Evolutionary conservation across 164 flowering plant genomes (phyloP), one percentile per base, ranked within the genome.

Genomic region (Protea cynaroides): DNA sequence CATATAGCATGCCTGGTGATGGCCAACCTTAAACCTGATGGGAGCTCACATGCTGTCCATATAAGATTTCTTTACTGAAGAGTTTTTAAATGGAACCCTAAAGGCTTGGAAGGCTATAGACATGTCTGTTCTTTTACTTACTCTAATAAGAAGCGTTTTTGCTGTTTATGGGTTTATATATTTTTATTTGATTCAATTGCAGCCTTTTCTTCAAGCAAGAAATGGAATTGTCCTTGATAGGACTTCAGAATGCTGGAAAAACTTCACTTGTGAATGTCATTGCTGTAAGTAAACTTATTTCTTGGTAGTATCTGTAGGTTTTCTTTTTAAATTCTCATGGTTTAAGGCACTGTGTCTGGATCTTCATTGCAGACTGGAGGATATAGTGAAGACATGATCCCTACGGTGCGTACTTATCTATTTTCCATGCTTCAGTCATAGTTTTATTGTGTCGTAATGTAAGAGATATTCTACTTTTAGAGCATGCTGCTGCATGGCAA

Each of bases 131-230:
- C 29, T 12, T 29, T 53, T 63, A 43, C 14, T 36, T 44, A 36
- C 19, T 23, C 29, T 13, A 21, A 13, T 40, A 8, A 36, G 37
- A 51, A 0, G 23, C 3, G 17, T 57, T 25, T 18, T 62, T 14
- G 4, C 23, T 43, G 24, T 25, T 17, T 47, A 56, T n/a, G 19
- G 58, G 5, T 25, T 40, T 40, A 8, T 40, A 8, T 40, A 40
- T 40, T 40, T 8, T 8, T 40, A 1, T 23, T 47, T 13, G 56
- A 55, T 65, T 12, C 64, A 22, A 13, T 70, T 79, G 71, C 87
- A 93, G 97, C 83, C 88, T 93, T 62, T 94, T 90, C 69, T 93
- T 93, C 76, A 93, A 88, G 85, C 97, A 93, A 72, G 97, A 93
- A 75, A 93, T 90, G 97, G 98, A 91, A 82, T 77, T 94, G 21